phyloP scores from a whole-genome alignment of 1,139 yeast species.

The Lodderomyces metapsilosis region DNA sequence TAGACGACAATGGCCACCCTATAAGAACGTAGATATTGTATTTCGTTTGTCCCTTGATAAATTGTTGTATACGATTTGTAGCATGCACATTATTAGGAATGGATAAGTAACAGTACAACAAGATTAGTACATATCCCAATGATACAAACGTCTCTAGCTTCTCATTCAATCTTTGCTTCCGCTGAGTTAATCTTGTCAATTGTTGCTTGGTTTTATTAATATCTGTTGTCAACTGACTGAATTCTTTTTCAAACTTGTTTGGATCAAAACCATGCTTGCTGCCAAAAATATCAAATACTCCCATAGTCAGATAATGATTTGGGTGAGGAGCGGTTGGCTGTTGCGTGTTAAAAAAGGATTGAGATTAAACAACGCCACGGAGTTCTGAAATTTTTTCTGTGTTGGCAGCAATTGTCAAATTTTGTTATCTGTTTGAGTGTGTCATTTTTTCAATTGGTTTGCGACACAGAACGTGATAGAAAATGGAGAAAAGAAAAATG shows the following conservation, averaged over 20 bases:
- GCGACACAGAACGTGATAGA: too few relatives aligned
- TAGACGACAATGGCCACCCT: slow-evolving; percentile 29
- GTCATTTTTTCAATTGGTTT: too few relatives aligned
- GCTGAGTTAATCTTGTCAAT: slow-evolving; percentile 15
- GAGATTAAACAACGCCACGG: background rate
- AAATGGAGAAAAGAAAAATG: background rate
- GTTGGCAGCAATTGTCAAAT: background rate
- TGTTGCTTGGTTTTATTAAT: slow-evolving; percentile 28
- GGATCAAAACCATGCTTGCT: slow-evolving; percentile 46
- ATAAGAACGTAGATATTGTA: slow-evolving; percentile 20
- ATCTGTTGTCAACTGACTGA: slow-evolving; percentile 40
- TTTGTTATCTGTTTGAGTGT: background rate
- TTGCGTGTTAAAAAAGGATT: background rate
- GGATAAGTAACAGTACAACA: slow-evolving; percentile 26
- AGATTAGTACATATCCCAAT: slow-evolving; percentile 30
- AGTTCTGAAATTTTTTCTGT: background rate
- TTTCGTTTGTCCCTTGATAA: slow-evolving; percentile 23
- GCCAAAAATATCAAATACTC: slow-evolving; percentile 28
- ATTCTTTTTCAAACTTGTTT: slow-evolving; percentile 48
- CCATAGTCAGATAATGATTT: slow-evolving; percentile 8
- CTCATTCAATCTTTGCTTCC: slow-evolving; percentile 13
- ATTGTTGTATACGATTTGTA: slow-evolving; percentile 22
- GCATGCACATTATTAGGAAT: slow-evolving; percentile 20
- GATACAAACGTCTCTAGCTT: slow-evolving; percentile 25
- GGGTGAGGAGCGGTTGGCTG: background rate